Conservation (phyloP, 495 filamentous ascomycete genomes). For the Neurospora sp. region DNA sequence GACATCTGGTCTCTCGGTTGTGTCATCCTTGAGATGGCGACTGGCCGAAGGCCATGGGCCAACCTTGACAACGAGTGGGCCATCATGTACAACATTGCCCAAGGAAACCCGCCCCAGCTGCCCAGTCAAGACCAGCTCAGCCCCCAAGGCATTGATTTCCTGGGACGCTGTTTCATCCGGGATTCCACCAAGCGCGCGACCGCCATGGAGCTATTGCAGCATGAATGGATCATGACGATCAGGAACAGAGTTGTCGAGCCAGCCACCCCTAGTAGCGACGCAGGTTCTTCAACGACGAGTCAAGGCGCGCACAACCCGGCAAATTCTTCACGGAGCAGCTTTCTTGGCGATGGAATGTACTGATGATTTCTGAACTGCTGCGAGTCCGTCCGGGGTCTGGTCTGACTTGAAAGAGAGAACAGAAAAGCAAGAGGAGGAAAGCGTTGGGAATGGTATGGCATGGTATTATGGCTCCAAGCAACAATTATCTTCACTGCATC, state of each 20-base stretch:
- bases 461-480: background rate
- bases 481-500: background rate
- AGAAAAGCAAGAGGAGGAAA: background rate
- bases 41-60: conserved; percentile 92
- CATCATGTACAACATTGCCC: conserved; percentile 99
- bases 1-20: conserved; percentile 97
- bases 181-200: conserved; percentile 71
- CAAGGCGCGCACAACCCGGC: conserved; percentile 26
- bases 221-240: conserved; percentile 82
- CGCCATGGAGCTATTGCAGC: conserved; percentile 84
- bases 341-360: conserved; percentile 6
- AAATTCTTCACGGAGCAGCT: conserved; percentile 1
- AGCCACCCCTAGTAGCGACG: conserved; percentile 41
- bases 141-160: conserved; percentile 74
- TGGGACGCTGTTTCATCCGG: conserved; percentile 76
- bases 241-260: conserved; percentile 46
- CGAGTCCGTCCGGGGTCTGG: background rate
- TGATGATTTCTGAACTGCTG: background rate
- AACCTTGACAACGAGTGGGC: conserved; percentile 98
- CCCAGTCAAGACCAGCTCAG: conserved; percentile 77
- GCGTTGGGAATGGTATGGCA: background rate
- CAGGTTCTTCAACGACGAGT: conserved; percentile 21
- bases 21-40: conserved; percentile 96
- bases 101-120: conserved; percentile 82
- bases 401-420: background rate